phyloP scores from a whole-genome alignment of 257 asterid genomes.

The Scutellaria barbata region DNA sequence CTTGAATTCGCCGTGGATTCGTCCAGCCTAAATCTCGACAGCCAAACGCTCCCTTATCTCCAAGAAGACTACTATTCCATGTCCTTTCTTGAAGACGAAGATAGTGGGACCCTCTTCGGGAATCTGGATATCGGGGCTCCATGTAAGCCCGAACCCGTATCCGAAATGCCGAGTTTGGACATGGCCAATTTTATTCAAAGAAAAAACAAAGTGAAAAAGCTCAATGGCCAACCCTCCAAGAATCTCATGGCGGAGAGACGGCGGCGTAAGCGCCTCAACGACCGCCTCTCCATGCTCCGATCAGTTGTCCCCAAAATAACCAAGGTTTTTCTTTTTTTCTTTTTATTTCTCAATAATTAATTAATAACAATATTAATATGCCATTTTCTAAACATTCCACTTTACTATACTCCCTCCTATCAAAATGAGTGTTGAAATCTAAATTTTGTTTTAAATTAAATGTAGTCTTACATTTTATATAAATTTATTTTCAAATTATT shows the following conservation, averaged over 20 bases:
- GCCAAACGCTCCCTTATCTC: conserved; percentile 29
- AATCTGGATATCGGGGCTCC: conserved; percentile 36
- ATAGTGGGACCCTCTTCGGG: conserved; percentile 4
- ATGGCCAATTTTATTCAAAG: conserved; percentile 38
- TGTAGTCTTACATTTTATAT: neutral
- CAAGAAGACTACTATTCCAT: conserved; percentile 40
- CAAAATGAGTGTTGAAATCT: too few species aligned
- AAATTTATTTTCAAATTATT: neutral
- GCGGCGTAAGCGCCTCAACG: conserved; percentile 93
- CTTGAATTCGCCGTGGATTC: conserved; percentile 39
- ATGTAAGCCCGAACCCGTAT: conserved; percentile 43
- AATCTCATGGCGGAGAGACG: conserved; percentile 97
- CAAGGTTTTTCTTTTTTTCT: conserved; percentile 62
- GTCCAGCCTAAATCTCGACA: conserved; percentile 29
- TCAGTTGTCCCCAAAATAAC: conserved; percentile 97
- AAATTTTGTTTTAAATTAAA: too few species aligned
- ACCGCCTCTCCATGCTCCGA: conserved; percentile 89
- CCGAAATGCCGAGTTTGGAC: conserved; percentile 36
- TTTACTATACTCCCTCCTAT: too few species aligned
- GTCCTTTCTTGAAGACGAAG: conserved; percentile 36
- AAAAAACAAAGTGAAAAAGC: conserved; percentile 65
- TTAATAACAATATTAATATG: too few species aligned
- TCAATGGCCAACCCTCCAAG: conserved; percentile 95
- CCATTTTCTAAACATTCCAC: too few species aligned
- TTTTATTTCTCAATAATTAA: neutral